Percentiles rank a stretch among this genome's conserved stretches.
phyloP scores from a whole-genome alignment of 148 eudicot genomes.

The Dianthus caryophyllus region DNA sequence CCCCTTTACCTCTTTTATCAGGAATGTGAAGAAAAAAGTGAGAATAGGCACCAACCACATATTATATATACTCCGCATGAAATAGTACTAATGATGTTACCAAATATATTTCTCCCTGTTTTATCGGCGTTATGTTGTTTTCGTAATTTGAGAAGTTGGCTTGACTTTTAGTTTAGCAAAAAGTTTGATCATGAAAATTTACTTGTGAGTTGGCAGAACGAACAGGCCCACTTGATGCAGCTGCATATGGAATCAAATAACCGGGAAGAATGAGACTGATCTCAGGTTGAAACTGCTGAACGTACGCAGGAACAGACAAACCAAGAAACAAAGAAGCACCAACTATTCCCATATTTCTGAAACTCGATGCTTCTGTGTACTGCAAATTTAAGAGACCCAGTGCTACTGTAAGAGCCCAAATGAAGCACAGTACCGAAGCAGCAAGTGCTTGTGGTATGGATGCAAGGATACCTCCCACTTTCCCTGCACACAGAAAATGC shows the following conservation, averaged over 20 bases:
- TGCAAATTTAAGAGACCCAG: slow-evolving; percentile 74
- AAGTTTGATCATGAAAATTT: slow-evolving; percentile 24
- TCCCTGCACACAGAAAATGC: slow-evolving; percentile 41
- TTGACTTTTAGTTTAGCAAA: neutral
- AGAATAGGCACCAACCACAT: neutral
- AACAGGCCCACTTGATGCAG: slow-evolving; percentile 85
- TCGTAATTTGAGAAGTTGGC: no score
- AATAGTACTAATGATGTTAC: no score
- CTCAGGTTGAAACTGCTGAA: slow-evolving; percentile 73
- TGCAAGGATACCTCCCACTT: slow-evolving; percentile 88
- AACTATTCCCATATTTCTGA: slow-evolving; percentile 72
- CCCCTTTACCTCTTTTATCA: neutral
- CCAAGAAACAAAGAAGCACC: slow-evolving; percentile 90
- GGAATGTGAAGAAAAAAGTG: neutral
- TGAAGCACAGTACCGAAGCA: slow-evolving; percentile 80
- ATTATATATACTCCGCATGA: no score
- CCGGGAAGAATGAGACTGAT: slow-evolving; percentile 64
- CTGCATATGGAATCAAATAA: slow-evolving; percentile 70
- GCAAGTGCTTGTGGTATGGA: slow-evolving; percentile 89
- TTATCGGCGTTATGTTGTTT: no score
- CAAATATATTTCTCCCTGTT: no score
- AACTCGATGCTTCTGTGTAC: slow-evolving; percentile 66
- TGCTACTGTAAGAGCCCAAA: slow-evolving; percentile 78
- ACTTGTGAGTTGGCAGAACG: slow-evolving; percentile 60
- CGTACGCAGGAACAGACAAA: slow-evolving; percentile 78